Conservation (phyloP, 148 eudicot genomes). For the Nepenthes gracilis region DNA sequence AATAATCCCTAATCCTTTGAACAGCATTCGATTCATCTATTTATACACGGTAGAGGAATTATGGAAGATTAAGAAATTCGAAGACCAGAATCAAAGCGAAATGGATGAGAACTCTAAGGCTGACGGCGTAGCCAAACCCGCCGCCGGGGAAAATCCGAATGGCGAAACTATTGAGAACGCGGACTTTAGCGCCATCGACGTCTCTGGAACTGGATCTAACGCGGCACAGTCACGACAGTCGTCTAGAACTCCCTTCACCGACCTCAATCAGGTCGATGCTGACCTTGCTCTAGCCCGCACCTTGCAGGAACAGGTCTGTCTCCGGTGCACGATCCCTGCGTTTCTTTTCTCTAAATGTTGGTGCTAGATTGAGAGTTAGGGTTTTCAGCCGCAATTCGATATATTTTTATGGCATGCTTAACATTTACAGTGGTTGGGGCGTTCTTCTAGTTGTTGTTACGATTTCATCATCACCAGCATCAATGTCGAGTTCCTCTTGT, state of each 20-base stretch:
- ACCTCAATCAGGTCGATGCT: constrained; percentile 86
- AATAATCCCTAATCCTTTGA: no score
- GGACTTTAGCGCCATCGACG: constrained; percentile 6
- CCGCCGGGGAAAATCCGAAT: constrained; percentile 17
- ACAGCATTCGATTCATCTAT: no score
- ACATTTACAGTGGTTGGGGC: no score
- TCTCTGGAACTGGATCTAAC: constrained; percentile 3
- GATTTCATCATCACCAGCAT: no score
- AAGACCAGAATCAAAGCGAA: background rate
- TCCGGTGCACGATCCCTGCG: background rate
- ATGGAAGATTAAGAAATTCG: no score
- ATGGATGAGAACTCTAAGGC: constrained; percentile 36
- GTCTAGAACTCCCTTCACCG: constrained; percentile 64
- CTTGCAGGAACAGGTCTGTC: constrained; percentile 73
- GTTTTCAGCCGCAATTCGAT: background rate
- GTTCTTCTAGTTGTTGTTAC: no score
- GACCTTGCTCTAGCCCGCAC: constrained; percentile 98
- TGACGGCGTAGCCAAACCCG: constrained; percentile 17
- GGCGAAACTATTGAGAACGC: background rate
- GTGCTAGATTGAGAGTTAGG: background rate
- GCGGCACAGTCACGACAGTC: constrained; percentile 11
- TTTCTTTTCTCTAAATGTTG: background rate
- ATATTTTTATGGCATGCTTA: no score
- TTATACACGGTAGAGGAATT: no score
- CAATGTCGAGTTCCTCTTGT: no score